Base-by-base conservation (phyloP, 768 basidiomycete species). In the Cystofilobasidium macerans region DNA sequence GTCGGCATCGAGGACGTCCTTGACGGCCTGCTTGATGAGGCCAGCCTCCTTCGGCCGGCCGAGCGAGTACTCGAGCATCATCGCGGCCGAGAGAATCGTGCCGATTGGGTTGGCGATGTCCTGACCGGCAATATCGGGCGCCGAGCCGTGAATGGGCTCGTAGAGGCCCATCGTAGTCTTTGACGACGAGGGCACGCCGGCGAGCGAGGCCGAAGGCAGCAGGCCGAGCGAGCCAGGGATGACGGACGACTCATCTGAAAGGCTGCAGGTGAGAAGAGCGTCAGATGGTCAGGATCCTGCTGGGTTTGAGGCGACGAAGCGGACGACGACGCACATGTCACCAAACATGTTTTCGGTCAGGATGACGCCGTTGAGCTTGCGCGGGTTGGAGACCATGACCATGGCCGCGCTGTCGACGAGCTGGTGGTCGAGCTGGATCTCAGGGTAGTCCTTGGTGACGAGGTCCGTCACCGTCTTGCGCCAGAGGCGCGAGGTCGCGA, bases 201-300 rank as follows among this genome's bases (percentile, higher is more conserved):
- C 89, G 12, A 99, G 84, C 18, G 93, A 97, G 35, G 95, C 95
- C 16, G 95, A 98, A 18, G 95, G 94, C 18, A 98, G 81, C 26
- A 99, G 82, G 59, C 95, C 95, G 13, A 99, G 85, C 33, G 95
- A 98, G 22, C 95, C 95, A 22, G 94, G 94, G 71, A 99, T 97
- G 70, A 98, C 90, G 70, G 93, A 97, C 16, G 86, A 83, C 76
- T 99, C 91, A 76, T 98, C 95, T 11, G 94, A 98, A 43, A 99
- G 83, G 72, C 92, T 97, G 73, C 48, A 57, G 57, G 14, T 16
- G 22, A 28, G 24, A 61, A 24, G 14, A 38, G 12, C 14, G n/a
- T 35, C 24, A 47, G 30, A 8, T 4, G 18, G 14, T 16, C n/a
- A 16, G 20, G 24, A 26, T 54, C 11, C 22, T 16, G 45, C 22